Evolutionary conservation across 179 eudicot species (phyloP), one percentile per base, ranked within the genome.

Genomic region (Dionaea muscipula): DNA sequence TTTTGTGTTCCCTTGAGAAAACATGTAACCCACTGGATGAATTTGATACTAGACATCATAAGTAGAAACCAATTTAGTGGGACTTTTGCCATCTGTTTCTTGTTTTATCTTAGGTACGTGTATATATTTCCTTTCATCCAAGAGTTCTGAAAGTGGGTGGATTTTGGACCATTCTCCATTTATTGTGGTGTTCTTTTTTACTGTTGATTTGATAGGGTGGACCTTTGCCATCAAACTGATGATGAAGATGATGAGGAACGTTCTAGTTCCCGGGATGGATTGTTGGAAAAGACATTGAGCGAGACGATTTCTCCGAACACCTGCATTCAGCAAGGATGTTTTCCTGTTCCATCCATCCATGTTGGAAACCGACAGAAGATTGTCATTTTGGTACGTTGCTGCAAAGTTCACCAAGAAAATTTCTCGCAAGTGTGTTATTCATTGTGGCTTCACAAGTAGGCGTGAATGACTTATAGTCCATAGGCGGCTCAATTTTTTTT

Each of bases 141-240:
- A n/a, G n/a, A n/a, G n/a, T n/a, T n/a, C n/a, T n/a, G n/a, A n/a
- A 47, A 25, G 25, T 18, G 25, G 51, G 25, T 26, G 36, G 2
- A 13, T 51, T 51, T 26, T 3, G 24, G 12, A 39, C 43, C 51
- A 26, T 54, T 26, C 14, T 5, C 13, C 40, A 53, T 40, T 51
- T 27, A 18, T 4, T 14, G 20, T 18, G 13, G 20, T 17, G 3
- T n/a, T 25, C 19, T 55, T 35, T 53, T 33, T 35, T 35, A 60
- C 55, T 72, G 67, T 33, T 67, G 68, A 26, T 53, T 25, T 69
- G 66, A 61, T 73, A 90, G 97, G 97, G 81, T 86, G 60, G 95
- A 86, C 75, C 81, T 86, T 62, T 90, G 97, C 77, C 95, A 90
- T 75, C 97, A 86, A 75, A 61, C 78, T 64, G 81, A 83, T 70